These are phyloP conservation scores for Glebionis coronaria DNA, from an alignment of 129 eudicot genomes.

Conservation along the genomic window DNA sequence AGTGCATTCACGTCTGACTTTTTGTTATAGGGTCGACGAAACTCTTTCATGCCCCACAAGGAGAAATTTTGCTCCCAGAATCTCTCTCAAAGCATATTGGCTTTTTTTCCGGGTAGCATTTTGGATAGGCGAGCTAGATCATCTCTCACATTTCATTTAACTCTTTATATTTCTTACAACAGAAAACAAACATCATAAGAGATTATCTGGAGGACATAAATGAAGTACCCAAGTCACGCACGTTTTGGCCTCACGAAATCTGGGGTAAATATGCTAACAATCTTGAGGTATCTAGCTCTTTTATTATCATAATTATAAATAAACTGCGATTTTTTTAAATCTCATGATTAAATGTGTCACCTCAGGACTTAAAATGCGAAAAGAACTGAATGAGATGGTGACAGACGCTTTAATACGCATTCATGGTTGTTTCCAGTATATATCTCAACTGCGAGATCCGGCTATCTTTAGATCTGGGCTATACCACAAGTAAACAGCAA, in stretches of 20 bases:
- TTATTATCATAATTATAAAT: neutral
- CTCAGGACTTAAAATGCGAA: no score
- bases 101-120: conserved; percentile 76
- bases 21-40: conserved; percentile 88
- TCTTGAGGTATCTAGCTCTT: conserved; percentile 62
- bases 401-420: no score
- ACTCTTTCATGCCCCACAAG: conserved; percentile 87
- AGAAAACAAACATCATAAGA: conserved; percentile 82
- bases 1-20: conserved; percentile 89
- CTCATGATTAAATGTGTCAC: no score
- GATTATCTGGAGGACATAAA: conserved; percentile 92
- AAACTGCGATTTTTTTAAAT: no score
- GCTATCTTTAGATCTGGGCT: no score
- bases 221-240: conserved; percentile 88
- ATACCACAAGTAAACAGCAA: no score
- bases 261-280: conserved; percentile 83
- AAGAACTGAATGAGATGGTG: no score
- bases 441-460: no score
- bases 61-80: conserved; percentile 66
- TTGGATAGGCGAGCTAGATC: neutral
- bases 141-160: no score
- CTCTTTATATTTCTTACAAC: neutral
- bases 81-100: conserved; percentile 79
- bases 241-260: conserved; percentile 99
- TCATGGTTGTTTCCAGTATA: no score